Evolutionary conservation across 1,284 basidiomycete genomes (phyloP), one percentile per base, ranked within the genome.

Genomic region (Ganoderma resinaceum): DNA sequence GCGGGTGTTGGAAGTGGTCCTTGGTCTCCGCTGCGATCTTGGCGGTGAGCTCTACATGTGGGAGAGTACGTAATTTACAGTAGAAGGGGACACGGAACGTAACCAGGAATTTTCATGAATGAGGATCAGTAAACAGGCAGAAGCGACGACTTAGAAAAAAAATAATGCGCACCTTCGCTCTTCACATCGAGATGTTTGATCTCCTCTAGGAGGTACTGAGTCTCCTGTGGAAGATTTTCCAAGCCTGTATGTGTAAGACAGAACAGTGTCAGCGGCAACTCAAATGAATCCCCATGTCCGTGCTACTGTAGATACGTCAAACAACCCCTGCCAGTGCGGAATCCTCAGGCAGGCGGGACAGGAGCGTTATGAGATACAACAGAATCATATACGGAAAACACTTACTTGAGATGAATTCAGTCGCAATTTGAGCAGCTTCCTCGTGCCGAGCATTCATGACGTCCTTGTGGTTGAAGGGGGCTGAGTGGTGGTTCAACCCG

Each of bases 171-270:
- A 84, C 89, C 87, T 81, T 88, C 84, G 9, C 81, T 82, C 70
- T 82, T 81, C 37, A 77, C 76, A 65, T 90, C 89, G 74, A 86
- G 88, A 70, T 85, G 84, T 69, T 85, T 86, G 63, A 95, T 93
- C 79, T 94, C 92, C 61, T 89, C 85, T 14, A 94, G 82, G 11
- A 94, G 80, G 76, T 90, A 89, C 37, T 87, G 87, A 8, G 94
- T 87, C 77, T 94, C 93, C 63, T 85, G 86, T 0, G 91, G 91
- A 49, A 94, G 82, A 76, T 94, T 94, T 72, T 94, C 93, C 33
- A 95, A 83, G 72, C 87, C 92, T 92, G 46, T 12, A 26, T 14
- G 8, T 9, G 23, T 49, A 26, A 3, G 20, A 49, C 23, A 26
- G 12, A 12, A 12, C 8, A 6, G 4, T 12, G 46, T 49, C 46